Conservation (phyloP, 106 monocot genomes). For the Narthecium ossifragum region DNA sequence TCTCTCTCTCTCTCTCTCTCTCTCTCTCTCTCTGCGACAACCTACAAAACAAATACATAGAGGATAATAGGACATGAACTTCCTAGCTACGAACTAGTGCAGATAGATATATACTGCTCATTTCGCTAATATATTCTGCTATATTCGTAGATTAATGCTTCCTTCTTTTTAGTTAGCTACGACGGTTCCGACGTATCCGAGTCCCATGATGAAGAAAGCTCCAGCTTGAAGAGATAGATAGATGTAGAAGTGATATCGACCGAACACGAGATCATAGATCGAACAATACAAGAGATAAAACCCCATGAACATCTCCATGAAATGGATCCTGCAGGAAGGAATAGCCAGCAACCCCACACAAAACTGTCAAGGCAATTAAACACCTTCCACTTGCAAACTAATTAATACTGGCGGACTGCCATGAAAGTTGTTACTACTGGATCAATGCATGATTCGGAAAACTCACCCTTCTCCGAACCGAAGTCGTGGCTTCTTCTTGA, state of each 20-base stretch:
- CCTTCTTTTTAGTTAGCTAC: constrained; percentile 26
- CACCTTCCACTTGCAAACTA: too few species aligned
- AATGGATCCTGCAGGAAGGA: constrained; percentile 21
- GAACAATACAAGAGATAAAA: constrained; percentile 42
- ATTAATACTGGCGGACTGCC: too few species aligned
- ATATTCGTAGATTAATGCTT: background rate
- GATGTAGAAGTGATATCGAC: constrained; percentile 44
- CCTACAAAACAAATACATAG: too few species aligned
- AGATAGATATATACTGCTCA: too few species aligned
- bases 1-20: too few species aligned
- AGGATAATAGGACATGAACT: too few species aligned
- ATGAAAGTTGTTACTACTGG: too few species aligned
- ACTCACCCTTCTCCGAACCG: constrained; percentile 34
- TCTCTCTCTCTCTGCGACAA: too few species aligned
- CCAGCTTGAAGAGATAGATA: constrained; percentile 47
- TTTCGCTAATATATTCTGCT: background rate
- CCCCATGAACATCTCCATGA: constrained; percentile 51
- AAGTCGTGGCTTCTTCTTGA: constrained; percentile 10
- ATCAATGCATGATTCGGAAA: background rate
- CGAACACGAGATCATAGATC: constrained; percentile 30
- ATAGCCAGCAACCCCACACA: background rate
- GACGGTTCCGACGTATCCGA: constrained; percentile 45
- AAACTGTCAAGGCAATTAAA: background rate
- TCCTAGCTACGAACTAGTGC: too few species aligned
- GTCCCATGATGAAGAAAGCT: constrained; percentile 55